Percentiles rank a stretch among this genome's conserved stretches.
phyloP scores from a whole-genome alignment of 2,329 filamentous ascomycete species.

The Calycina herbarum region DNA sequence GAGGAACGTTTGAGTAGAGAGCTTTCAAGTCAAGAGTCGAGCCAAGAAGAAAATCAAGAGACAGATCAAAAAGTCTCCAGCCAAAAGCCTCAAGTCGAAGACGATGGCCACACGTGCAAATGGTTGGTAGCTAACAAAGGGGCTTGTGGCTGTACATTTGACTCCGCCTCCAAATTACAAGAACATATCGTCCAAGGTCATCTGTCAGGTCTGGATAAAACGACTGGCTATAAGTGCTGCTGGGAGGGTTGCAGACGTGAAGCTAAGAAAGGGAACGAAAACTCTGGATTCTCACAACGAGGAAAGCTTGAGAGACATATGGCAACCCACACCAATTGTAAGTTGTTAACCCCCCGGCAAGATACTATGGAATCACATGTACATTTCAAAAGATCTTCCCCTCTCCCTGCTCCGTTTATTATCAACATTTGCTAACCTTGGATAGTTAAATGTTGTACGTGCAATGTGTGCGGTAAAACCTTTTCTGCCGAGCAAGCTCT shows the following conservation, averaged over 20 bases:
- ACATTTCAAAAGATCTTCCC: no score
- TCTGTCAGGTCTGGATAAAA: conserved; percentile 47
- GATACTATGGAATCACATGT: no score
- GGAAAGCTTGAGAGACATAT: conserved; percentile 66
- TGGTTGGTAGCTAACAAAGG: conserved; percentile 24
- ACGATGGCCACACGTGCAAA: conserved; percentile 28
- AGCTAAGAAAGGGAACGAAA: conserved; percentile 29
- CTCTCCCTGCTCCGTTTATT: not conserved
- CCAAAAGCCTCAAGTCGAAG: conserved; percentile 9
- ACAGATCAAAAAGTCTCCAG: not conserved
- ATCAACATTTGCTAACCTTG: conserved; percentile 36
- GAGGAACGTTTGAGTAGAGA: not conserved
- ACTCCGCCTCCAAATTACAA: conserved; percentile 50
- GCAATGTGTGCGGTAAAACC: conserved; percentile 53
- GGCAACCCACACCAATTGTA: conserved; percentile 65
- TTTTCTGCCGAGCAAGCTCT: conserved; percentile 69
- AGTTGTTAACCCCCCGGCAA: conserved; percentile 34
- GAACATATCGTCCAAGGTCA: conserved; percentile 55
- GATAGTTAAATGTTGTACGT: conserved; percentile 61
- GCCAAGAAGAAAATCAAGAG: not conserved
- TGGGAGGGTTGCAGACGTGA: conserved; percentile 57
- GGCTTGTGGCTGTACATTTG: conserved; percentile 25
- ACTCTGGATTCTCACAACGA: conserved; percentile 56
- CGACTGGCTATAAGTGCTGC: conserved; percentile 51
- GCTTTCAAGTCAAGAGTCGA: not conserved